These are phyloP conservation scores for Yamadazyma sp. DNA, from an alignment of 1,139 yeast genomes.

Conservation along the genomic window DNA sequence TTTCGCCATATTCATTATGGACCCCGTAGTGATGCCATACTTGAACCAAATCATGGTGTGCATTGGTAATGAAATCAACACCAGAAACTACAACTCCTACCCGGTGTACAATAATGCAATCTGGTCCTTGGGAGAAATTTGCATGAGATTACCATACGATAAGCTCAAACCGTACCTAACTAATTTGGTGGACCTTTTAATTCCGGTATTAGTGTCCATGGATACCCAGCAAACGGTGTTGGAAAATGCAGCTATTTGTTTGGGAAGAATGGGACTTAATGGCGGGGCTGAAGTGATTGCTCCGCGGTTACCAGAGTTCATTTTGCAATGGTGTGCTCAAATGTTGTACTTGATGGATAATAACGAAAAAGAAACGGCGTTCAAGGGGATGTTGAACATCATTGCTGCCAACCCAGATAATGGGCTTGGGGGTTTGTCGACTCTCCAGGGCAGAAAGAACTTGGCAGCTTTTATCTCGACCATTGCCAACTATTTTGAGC, in stretches of 20 bases:
- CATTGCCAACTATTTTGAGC: constrained; percentile 59
- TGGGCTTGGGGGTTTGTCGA: constrained; percentile 54
- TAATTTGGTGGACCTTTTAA: constrained; percentile 59
- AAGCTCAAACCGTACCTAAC: constrained; percentile 58
- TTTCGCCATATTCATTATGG: constrained; percentile 64
- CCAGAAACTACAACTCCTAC: constrained; percentile 48
- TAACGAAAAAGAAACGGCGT: constrained; percentile 78
- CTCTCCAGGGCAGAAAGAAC: constrained; percentile 45
- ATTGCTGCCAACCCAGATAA: constrained; percentile 63
- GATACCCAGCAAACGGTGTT: constrained; percentile 64
- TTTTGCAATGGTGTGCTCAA: constrained; percentile 64
- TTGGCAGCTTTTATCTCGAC: constrained; percentile 62
- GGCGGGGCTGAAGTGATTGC: constrained; percentile 59
- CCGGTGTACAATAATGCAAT: constrained; percentile 85
- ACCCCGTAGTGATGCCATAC: constrained; percentile 53
- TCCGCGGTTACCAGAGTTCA: constrained; percentile 56
- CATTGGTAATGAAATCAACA: constrained; percentile 67
- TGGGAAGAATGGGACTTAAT: constrained; percentile 81
- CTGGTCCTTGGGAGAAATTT: constrained; percentile 90
- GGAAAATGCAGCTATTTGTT: constrained; percentile 89
- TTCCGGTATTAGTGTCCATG: constrained; percentile 60
- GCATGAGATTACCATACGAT: constrained; percentile 53
- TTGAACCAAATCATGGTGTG: constrained; percentile 59
- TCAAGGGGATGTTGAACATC: constrained; percentile 70
- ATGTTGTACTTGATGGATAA: constrained; percentile 69